A percentile compares a stretch with the other conserved stretches of the same genome.
Conservation (phyloP, 1,139 yeast genomes). For the Suhomyces coccinellae region DNA sequence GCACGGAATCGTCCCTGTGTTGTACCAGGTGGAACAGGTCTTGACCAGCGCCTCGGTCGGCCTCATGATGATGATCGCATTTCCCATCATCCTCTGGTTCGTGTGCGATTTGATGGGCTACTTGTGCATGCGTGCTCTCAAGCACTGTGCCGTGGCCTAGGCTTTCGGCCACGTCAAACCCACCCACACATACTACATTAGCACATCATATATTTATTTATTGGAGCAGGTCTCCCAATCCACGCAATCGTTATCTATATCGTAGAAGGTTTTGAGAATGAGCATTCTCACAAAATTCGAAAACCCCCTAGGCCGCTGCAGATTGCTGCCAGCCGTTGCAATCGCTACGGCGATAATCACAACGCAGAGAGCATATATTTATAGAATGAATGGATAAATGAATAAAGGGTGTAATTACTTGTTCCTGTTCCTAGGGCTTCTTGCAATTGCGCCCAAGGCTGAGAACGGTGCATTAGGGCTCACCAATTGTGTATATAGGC, state of each 20-base stretch:
- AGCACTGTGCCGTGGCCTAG: conserved; percentile 3
- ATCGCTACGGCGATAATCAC: neutral
- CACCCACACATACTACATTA: no score
- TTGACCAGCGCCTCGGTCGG: conserved; percentile 10
- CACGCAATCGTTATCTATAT: neutral
- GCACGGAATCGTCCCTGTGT: conserved; percentile 8
- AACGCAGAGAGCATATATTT: neutral
- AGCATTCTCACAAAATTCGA: no score
- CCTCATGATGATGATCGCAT: conserved; percentile 11
- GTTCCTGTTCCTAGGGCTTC: no score
- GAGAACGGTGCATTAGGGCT: no score
- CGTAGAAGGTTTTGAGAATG: no score
- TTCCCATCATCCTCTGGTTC: conserved; percentile 9
- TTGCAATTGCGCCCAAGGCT: no score
- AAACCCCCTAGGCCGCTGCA: no score
- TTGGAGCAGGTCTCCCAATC: conserved; percentile 1
- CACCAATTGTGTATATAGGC: no score
- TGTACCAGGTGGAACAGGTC: conserved; percentile 8
- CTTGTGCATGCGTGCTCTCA: conserved; percentile 12
- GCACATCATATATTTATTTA: conserved; percentile 1
- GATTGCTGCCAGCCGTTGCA: no score
- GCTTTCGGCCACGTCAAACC: no score
- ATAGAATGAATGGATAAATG: no score
- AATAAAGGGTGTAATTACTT: no score
- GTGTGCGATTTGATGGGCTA: conserved; percentile 12